Evolutionary conservation across 2,329 filamentous ascomycete genomes (phyloP).

Genomic region (Monosporascus ibericus): DNA sequence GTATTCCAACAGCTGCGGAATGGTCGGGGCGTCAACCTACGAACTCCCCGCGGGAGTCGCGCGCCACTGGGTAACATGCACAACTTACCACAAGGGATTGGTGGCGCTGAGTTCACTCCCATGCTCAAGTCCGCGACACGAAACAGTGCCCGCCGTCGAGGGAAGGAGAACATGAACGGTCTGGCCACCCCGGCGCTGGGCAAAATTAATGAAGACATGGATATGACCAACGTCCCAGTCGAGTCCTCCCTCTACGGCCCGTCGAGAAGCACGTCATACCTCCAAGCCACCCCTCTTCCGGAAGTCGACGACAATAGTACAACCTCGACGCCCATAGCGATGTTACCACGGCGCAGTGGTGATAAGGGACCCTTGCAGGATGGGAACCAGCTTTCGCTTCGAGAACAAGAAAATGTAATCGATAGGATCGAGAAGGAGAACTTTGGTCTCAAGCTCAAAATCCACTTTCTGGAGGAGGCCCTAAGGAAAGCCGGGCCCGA

Average conservation of each 20-base stretch:
- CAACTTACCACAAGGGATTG: slow-evolving; percentile 61
- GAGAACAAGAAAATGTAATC: slow-evolving; percentile 92
- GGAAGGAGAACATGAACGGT: slow-evolving; percentile 55
- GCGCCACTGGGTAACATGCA: slow-evolving; percentile 65
- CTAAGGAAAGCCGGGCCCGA: slow-evolving; percentile 81
- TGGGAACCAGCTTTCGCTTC: slow-evolving; percentile 83
- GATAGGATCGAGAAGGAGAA: slow-evolving; percentile 98
- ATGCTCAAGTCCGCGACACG: slow-evolving; percentile 74
- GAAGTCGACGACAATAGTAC: slow-evolving; percentile 73
- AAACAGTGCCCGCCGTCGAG: slow-evolving; percentile 61
- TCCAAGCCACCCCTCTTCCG: slow-evolving; percentile 69
- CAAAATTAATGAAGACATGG: slow-evolving; percentile 61
- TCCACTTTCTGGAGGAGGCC: slow-evolving; percentile 91
- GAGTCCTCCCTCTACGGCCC: slow-evolving; percentile 67
- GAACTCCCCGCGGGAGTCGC: slow-evolving; percentile 66
- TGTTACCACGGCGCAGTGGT: slow-evolving; percentile 57
- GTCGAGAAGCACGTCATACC: slow-evolving; percentile 57
- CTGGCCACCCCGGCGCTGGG: slow-evolving; percentile 64
- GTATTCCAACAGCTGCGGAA: slow-evolving; percentile 70
- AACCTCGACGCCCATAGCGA: slow-evolving; percentile 74
- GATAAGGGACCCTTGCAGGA: slow-evolving; percentile 68
- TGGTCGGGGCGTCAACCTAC: slow-evolving; percentile 53
- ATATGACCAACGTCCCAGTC: slow-evolving; percentile 64
- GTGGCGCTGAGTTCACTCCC: slow-evolving; percentile 83
- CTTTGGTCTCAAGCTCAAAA: slow-evolving; percentile 92